Base-by-base conservation (phyloP, 1,139 yeast species). In the Blastobotrys apis region DNA sequence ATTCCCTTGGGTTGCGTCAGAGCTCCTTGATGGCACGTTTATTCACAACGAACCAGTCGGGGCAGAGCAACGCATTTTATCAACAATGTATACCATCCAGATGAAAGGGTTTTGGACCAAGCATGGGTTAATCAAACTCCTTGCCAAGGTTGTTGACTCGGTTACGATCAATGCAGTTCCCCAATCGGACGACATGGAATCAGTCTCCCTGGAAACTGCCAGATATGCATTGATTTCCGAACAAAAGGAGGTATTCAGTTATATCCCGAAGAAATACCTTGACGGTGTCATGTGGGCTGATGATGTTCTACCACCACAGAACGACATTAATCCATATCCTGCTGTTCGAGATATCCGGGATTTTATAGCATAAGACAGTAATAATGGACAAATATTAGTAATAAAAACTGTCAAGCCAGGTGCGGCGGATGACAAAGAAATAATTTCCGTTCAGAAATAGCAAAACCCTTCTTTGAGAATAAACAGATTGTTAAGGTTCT, bases 1-100 rank as follows among this genome's bases (percentile, higher is more conserved):
- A 13, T 81, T 82, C 60, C 84, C 94, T 2, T 77, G 72, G 58
- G 69, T 83, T 5, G 83, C 82, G 1, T 69, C 66, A 43, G 69
- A 67, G 54, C 62, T 84, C 31, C 64, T 80, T 6, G 46, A 43
- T 12, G 33, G 34, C 10, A 32, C 43, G 4, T 34, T 33, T 21
- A 22, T 29, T n/a, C 37, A 32, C 15, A 34, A 33, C 15, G 21
- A 32, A 8, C 22, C 17, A 9, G 35, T 37, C 26, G 17, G 20
- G 4, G 31, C 43, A 2, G 46, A 43, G 31, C 46, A 46, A 42
- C 39, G 40, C 4, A 39, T 47, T 15, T 23, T 44, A 8, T 26
- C 57, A 12, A 51, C 52, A 20, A 37, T 60, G 33, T 61, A 61
- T 38, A 43, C 53, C 15, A 35, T 47, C 22, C 61, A 60, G 19